phyloP scores from a whole-genome alignment of 2,329 filamentous ascomycete species.

The Tolypocladium guangdongense region DNA sequence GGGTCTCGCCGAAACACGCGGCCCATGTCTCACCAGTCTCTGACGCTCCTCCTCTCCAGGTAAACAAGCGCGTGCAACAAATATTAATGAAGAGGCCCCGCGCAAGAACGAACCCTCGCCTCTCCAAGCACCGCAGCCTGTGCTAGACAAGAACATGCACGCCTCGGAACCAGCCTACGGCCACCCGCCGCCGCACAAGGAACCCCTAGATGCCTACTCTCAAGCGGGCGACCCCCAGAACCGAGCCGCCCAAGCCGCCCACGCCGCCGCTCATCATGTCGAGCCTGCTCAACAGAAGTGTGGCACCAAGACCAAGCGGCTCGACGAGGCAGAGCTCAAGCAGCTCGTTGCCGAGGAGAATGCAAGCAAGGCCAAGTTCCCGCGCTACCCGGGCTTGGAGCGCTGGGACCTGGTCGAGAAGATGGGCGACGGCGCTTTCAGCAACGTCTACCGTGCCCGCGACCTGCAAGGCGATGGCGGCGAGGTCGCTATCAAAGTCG shows the following conservation, averaged over 20 bases:
- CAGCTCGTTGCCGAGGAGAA: constrained; percentile 88
- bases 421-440: constrained; percentile 98
- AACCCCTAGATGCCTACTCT: constrained; percentile 50
- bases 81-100: constrained; percentile 36
- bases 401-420: constrained; percentile 82
- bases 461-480: constrained; percentile 60
- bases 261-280: constrained; percentile 51
- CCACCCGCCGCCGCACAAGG: constrained; percentile 27
- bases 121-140: constrained; percentile 43
- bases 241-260: constrained; percentile 56
- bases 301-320: constrained; percentile 19
- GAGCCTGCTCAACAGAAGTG: constrained; percentile 47
- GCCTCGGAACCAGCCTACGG: constrained; percentile 32
- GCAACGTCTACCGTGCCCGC: constrained; percentile 87
- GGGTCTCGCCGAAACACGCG: neutral
- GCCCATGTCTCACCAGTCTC: neutral
- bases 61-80: constrained; percentile 73
- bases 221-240: constrained; percentile 50
- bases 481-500: constrained; percentile 95
- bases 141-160: constrained; percentile 38
- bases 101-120: constrained; percentile 42
- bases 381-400: constrained; percentile 39
- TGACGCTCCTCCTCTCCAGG: constrained; percentile 30
- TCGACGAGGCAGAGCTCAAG: constrained; percentile 62
- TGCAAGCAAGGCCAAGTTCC: constrained; percentile 73